Base-by-base conservation (phyloP, 1,139 yeast species). In the Blastobotrys raffinosifermentans region DNA sequence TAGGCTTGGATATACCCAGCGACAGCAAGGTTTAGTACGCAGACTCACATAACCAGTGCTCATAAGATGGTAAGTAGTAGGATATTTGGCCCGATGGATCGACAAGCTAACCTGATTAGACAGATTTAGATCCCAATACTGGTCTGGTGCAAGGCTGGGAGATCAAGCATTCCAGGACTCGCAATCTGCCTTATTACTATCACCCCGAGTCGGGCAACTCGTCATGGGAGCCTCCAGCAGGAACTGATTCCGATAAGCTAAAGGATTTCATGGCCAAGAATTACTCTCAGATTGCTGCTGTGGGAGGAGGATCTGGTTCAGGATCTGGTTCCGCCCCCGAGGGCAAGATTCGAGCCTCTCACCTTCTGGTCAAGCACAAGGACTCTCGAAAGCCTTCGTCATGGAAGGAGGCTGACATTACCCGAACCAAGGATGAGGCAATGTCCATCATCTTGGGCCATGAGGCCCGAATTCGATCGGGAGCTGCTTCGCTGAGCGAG, bases 81-180 rank as follows among this genome's bases (percentile, higher is more conserved):
- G n/a, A n/a, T n/a, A n/a, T n/a, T n/a, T n/a, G n/a, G n/a, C n/a
- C n/a, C n/a, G n/a, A n/a, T n/a, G n/a, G n/a, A n/a, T n/a, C 21
- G 27, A 5, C 11, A 14, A n/a, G 7, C 27, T 25, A 25, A n/a
- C 27, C 11, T 6, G 7, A 6, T 19, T 25, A 25, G 27, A 8
- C 27, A 9, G 31, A 29, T 15, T 29, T 29, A 15, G 19, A 29
- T 29, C 9, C 31, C 7, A 16, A 29, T 18, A 73, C 94, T 16
- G 98, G 98, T 10, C 72, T 91, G 40, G 96, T 96, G 22, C 68
- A 72, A 19, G 80, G 84, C 39, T 91, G 98, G 97, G 76, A 80
- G 32, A 74, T 91, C 34, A 72, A 78, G 42, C 74, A 77, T 39
- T 86, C 96, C 26, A 76, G 79, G 46, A 80, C 94, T 9, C 87